Conservation (phyloP, 208 protist species). For the Wallacemonas sp. region DNA sequence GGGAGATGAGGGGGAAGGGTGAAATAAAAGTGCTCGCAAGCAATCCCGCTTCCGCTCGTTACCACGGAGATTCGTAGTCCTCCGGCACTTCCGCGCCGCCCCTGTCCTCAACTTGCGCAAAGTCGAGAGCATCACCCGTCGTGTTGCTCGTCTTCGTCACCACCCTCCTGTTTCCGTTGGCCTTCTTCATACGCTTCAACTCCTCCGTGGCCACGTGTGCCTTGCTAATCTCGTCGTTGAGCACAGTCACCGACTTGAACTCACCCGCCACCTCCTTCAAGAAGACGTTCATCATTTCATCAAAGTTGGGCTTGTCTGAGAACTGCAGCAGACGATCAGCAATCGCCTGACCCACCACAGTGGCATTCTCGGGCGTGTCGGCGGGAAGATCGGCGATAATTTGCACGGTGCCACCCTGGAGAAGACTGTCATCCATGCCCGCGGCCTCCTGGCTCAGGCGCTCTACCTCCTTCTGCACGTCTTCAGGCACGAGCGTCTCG, state of each 20-base stretch:
- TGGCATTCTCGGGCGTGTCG: conserved; percentile 36
- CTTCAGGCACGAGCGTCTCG: conserved; percentile 32
- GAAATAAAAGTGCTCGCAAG: too few relatives aligned
- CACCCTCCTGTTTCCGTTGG: conserved; percentile 26
- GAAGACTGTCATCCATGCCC: conserved; percentile 22
- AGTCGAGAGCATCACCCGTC: conserved; percentile 33
- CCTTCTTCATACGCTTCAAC: conserved; percentile 45
- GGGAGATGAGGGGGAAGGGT: too few relatives aligned
- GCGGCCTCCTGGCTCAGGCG: conserved; percentile 61
- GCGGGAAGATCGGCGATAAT: conserved; percentile 51
- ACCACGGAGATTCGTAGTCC: conserved; percentile 19
- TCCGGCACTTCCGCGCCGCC: conserved; percentile 28
- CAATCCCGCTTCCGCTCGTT: too few relatives aligned
- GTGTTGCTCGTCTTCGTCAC: conserved; percentile 19
- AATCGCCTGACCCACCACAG: conserved; percentile 50
- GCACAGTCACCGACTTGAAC: conserved; percentile 31
- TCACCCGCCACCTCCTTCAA: conserved; percentile 53
- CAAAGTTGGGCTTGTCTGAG: conserved; percentile 38
- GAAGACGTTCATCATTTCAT: conserved; percentile 42
- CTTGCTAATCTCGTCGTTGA: conserved; percentile 47
- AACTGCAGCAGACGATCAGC: conserved; percentile 55
- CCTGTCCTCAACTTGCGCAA: conserved; percentile 48
- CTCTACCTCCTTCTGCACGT: conserved; percentile 53
- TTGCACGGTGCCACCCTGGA: conserved; percentile 25
- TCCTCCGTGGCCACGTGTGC: conserved; percentile 50